Conservation (phyloP, 768 basidiomycete species). For the Hericium erinaceus region DNA sequence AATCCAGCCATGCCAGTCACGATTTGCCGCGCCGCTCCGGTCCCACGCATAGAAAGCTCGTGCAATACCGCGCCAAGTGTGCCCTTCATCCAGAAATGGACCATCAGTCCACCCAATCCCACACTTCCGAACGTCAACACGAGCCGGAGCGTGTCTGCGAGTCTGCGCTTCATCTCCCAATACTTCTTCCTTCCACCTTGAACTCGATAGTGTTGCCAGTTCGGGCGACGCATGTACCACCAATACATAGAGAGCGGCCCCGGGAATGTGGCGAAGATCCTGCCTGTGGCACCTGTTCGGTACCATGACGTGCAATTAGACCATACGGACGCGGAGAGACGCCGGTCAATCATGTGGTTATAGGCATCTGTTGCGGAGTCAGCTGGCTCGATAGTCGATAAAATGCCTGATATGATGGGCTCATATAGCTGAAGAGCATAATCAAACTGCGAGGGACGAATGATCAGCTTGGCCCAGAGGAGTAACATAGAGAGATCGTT, state of each 20-base stretch:
- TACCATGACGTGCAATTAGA: slow-evolving; percentile 11
- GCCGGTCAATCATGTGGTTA: slow-evolving; percentile 6
- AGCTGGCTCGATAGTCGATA: slow-evolving; percentile 13
- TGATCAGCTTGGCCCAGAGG: not conserved
- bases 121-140: too few species aligned
- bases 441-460: not conserved
- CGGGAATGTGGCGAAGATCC: slow-evolving; percentile 5
- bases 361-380: slow-evolving; percentile 5
- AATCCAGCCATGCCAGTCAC: too few species aligned
- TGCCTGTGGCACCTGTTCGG: slow-evolving; percentile 2
- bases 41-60: too few species aligned
- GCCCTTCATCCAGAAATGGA: too few species aligned
- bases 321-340: slow-evolving; percentile 4
- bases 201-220: slow-evolving; percentile 7
- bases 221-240: slow-evolving; percentile 6
- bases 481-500: not conserved
- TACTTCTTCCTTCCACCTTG: not conserved
- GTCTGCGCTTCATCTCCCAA: not conserved
- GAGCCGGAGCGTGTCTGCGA: not conserved
- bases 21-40: too few species aligned
- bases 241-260: slow-evolving; percentile 7
- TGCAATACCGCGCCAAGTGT: too few species aligned
- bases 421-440: not conserved
- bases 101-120: too few species aligned
- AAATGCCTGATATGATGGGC: not conserved